Evolutionary conservation across 1,284 basidiomycete genomes (phyloP), one percentile per base, ranked within the genome.

Genomic region (Anthracocystis panici-leucophaei): DNA sequence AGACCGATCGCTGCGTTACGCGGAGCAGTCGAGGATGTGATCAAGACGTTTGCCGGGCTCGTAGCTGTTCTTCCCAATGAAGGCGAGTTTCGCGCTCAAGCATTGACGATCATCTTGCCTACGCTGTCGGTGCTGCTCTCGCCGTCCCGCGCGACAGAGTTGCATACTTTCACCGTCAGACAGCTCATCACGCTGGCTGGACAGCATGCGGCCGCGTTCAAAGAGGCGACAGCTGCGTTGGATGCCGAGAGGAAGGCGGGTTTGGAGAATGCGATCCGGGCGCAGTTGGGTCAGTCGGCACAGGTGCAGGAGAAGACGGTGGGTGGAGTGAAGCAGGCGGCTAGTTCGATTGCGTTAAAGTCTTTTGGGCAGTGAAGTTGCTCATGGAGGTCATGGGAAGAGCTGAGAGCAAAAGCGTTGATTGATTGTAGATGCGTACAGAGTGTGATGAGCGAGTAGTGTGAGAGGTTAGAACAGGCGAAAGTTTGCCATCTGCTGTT

Each of bases 131-230:
- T 95, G 21, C 87, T 95, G 6, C 88, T 96, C n/a, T 89, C 56
- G 20, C 31, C 62, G 5, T 31, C 42, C 14, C 48, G 35, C 88
- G 86, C 88, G 0, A 85, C 88, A 2, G 65, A 73, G 1, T 79
- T 92, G 20, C 91, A 92, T 67, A 83, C 88, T 0, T 89, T 91
- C 61, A 91, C 90, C 2, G 89, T 93, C n/a, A 85, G 88, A 10
- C 92, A 95, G 59, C 86, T 97, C 5, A 87, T 98, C 20, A 86
- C 88, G 3, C 90, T 94, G 53, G 95, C 95, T 0, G 89, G 92
- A 0, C 86, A 88, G 0, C 89, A 91, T 3, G 92, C 95, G 0
- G 85, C 87, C 4, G 89, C 92, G 18, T 97, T 98, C 89, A 95
- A 93, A 84, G 92, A 94, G 53, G 94, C 92, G 2, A 92, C 93